Evolutionary conservation across 305 asterid species (phyloP).

Genomic region (Stenogyne calaminthoides): DNA sequence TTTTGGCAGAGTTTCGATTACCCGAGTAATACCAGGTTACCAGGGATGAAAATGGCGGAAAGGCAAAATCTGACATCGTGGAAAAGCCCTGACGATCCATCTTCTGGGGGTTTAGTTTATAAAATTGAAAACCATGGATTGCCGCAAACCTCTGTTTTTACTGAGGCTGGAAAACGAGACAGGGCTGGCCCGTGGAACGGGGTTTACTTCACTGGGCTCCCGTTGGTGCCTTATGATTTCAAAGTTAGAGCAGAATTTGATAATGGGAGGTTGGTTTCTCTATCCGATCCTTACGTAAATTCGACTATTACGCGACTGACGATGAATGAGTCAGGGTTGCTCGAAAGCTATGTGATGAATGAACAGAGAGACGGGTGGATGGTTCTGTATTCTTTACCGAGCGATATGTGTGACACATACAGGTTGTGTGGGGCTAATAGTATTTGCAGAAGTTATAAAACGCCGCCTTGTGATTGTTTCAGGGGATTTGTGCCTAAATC

Average conservation of each 20-base stretch:
- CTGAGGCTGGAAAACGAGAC: background rate
- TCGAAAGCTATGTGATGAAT: slow-evolving; percentile 12
- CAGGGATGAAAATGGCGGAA: slow-evolving; percentile 20
- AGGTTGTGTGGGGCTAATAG: slow-evolving; percentile 14
- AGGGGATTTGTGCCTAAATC: slow-evolving; percentile 19
- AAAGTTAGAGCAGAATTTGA: background rate
- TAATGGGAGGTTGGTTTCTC: slow-evolving; percentile 18
- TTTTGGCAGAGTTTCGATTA: slow-evolving; percentile 26
- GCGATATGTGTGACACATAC: background rate
- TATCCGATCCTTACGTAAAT: background rate
- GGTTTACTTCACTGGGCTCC: slow-evolving; percentile 15
- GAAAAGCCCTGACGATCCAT: slow-evolving; percentile 15
- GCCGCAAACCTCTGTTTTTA: background rate
- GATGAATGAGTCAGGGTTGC: background rate
- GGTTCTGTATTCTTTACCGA: background rate
- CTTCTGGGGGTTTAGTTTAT: background rate
- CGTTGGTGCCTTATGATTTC: background rate
- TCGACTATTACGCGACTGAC: background rate
- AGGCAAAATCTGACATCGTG: slow-evolving; percentile 12
- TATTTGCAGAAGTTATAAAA: background rate
- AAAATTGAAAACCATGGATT: slow-evolving; percentile 12
- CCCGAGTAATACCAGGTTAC: slow-evolving; percentile 18
- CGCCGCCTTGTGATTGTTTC: slow-evolving; percentile 14
- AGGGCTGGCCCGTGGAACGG: slow-evolving; percentile 26
- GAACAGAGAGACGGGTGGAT: slow-evolving; percentile 19